phyloP scores from a whole-genome alignment of 768 basidiomycete species.

The Suillus americanus region DNA sequence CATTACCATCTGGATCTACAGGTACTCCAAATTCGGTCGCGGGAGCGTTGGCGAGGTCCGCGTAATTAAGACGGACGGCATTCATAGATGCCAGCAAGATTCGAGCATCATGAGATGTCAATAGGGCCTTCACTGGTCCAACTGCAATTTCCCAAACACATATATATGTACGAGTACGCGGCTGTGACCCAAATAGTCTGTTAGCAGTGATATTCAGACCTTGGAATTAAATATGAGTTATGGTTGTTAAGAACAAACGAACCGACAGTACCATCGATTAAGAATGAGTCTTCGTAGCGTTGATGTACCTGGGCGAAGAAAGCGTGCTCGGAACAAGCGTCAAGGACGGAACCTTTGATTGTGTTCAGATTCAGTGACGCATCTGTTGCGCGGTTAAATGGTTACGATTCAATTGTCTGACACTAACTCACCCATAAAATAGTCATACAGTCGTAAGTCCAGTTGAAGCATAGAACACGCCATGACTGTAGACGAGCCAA shows the following conservation, averaged over 20 bases:
- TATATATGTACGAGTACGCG: conserved; percentile 80
- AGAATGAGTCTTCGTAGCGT: conserved; percentile 34
- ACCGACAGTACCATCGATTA: conserved; percentile 47
- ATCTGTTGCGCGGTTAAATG: conserved; percentile 44
- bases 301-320: conserved; percentile 24
- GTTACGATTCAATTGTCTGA: conserved; percentile 1
- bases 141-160: conserved; percentile 92
- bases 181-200: conserved; percentile 87
- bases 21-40: conserved; percentile 62
- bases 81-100: conserved; percentile 51
- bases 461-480: conserved; percentile 69
- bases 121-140: conserved; percentile 56
- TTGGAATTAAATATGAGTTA: conserved; percentile 24
- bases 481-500: conserved; percentile 57
- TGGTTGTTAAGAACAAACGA: neutral
- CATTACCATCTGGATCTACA: conserved; percentile 76
- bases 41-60: conserved; percentile 79
- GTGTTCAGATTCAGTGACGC: conserved; percentile 74
- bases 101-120: conserved; percentile 55
- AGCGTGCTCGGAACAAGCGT: conserved; percentile 45
- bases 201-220: conserved; percentile 81
- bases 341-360: conserved; percentile 50
- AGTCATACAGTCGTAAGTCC: conserved; percentile 78
- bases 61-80: conserved; percentile 68
- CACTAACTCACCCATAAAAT: conserved; percentile 72